phyloP scores from a whole-genome alignment of 2,329 filamentous ascomycete species.

The Cladobotryum mycophilum region DNA sequence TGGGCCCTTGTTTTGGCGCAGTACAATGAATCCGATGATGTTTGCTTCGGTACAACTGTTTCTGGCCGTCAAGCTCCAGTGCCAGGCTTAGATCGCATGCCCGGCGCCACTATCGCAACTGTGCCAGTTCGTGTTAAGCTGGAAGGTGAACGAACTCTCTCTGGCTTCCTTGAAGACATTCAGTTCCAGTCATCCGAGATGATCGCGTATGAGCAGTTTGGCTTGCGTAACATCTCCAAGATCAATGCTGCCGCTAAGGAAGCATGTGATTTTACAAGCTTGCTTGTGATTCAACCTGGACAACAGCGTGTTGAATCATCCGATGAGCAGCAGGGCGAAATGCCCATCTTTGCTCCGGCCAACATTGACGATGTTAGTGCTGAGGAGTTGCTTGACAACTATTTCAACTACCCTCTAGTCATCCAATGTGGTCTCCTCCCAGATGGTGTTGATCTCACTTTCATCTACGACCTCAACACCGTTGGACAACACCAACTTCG shows the following conservation, averaged over 20 bases:
- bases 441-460: neutral
- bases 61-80: slow-evolving; percentile 14
- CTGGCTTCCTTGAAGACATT: slow-evolving; percentile 9
- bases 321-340: neutral
- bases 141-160: slow-evolving; percentile 1
- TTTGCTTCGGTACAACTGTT: slow-evolving; percentile 13
- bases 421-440: neutral
- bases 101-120: slow-evolving; percentile 6
- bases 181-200: slow-evolving; percentile 13
- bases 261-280: slow-evolving; percentile 6
- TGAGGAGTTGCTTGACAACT: no score
- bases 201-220: slow-evolving; percentile 5
- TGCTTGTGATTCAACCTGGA: slow-evolving; percentile 4
- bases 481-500: neutral
- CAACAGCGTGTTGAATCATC: neutral
- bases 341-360: neutral
- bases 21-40: slow-evolving; percentile 10
- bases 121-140: slow-evolving; percentile 13
- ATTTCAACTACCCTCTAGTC: slow-evolving; percentile 6
- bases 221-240: slow-evolving; percentile 7
- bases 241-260: slow-evolving; percentile 1
- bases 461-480: neutral
- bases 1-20: slow-evolving; percentile 7
- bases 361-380: neutral
- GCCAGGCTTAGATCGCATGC: neutral